These are phyloP conservation scores for Xanthoceras sorbifolium DNA, from an alignment of 345 rosid species.

Conservation along the genomic window DNA sequence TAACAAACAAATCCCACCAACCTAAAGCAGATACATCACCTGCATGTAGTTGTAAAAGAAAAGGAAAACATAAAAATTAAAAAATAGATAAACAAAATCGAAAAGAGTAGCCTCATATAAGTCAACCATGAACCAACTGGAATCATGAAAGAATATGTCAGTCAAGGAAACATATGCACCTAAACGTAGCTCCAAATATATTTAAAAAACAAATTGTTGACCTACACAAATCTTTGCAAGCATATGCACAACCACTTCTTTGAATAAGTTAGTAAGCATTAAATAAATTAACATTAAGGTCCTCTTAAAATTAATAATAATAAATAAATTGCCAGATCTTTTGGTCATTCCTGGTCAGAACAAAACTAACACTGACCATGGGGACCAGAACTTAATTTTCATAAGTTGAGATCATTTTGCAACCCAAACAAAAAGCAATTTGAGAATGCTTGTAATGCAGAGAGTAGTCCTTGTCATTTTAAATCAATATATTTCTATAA, in stretches of 20 bases:
- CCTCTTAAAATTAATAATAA: neutral
- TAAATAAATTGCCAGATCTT: neutral
- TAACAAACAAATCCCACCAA: slow-evolving; percentile 97
- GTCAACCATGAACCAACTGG: neutral
- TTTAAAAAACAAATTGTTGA: neutral
- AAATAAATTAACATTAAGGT: neutral
- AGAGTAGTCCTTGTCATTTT: neutral
- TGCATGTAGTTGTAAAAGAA: slow-evolving; percentile 29
- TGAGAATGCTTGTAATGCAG: neutral
- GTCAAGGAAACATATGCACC: neutral
- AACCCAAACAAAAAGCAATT: neutral
- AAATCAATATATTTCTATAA: neutral
- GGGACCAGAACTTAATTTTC: neutral
- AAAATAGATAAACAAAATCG: too few species aligned
- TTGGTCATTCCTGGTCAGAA: neutral
- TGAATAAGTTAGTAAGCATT: neutral
- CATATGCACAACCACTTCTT: neutral
- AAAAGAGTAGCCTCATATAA: neutral
- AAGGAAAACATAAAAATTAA: slow-evolving; percentile 8
- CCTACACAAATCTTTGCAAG: neutral
- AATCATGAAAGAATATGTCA: neutral
- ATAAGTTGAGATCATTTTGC: neutral
- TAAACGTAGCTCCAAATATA: neutral
- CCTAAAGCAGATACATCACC: slow-evolving; percentile 85
- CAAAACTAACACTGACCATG: neutral